Conservation (phyloP, 805 yeast genomes). For the Candida krabiensis region DNA sequence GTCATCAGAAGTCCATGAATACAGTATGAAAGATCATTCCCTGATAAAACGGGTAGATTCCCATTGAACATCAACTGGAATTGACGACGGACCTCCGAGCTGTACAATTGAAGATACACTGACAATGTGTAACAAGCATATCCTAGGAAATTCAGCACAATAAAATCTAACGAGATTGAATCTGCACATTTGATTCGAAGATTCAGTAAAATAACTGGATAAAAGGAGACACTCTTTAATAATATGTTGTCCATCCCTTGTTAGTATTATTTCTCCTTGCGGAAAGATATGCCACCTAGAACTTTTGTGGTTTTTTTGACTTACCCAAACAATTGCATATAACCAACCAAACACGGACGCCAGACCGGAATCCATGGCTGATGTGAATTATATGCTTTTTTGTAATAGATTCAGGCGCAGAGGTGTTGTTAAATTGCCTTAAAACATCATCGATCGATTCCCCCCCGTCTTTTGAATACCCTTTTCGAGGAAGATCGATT, state of each 20-base stretch:
- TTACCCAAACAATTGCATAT: constrained; percentile 30
- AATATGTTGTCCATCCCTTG: background rate
- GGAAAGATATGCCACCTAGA: background rate
- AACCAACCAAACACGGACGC: constrained; percentile 29
- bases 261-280: background rate
- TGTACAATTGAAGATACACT: constrained; percentile 41
- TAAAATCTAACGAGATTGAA: constrained; percentile 50
- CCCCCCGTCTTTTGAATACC: too few species aligned
- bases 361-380: constrained; percentile 13
- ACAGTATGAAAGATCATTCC: constrained; percentile 47
- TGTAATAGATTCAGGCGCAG: too few species aligned
- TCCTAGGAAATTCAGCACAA: constrained; percentile 47
- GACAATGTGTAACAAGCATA: constrained; percentile 45
- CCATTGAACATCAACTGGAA: constrained; percentile 33
- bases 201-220: constrained; percentile 47
- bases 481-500: too few species aligned
- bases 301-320: constrained; percentile 3
- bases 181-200: constrained; percentile 41
- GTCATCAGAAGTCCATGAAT: constrained; percentile 47
- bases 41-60: constrained; percentile 40
- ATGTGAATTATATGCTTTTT: too few species aligned
- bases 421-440: too few species aligned
- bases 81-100: constrained; percentile 30
- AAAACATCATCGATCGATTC: too few species aligned
- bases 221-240: constrained; percentile 45